Evolutionary conservation across 345 rosid genomes (phyloP), one percentile per base, ranked within the genome.

Genomic region (Dimocarpus longan): DNA sequence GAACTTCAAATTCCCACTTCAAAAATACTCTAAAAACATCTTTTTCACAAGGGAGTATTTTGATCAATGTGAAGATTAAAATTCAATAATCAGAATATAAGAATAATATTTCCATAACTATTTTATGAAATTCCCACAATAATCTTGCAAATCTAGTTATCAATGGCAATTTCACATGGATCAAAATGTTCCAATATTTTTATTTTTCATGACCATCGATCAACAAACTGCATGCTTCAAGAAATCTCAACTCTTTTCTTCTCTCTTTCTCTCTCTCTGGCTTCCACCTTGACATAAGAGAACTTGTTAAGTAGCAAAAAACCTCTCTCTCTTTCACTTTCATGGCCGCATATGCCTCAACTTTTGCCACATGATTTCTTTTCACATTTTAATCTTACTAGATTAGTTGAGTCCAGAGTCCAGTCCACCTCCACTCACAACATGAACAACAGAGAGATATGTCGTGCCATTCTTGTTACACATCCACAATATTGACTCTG

Each of bases 341-440:
- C 28, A 60, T 22, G 65, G 12, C 59, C 59, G 8, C 59, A 54
- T 54, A 3, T 60, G 10, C 65, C 13, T 60, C 65, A 60, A 22
- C 65, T 60, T 60, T 60, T n/a, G 11, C 21, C 65, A 60, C 65
- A 60, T 60, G 65, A n/a, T 60, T 21, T 60, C 28, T 59, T 60
- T 60, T 60, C 65, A n/a, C 12, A n/a, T 21, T 60, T 60, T 60
- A 60, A 60, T 60, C 28, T 19, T 60, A 15, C 16, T 59, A 60
- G 60, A 16, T 6, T 60, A 22, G 65, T 60, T 60, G 65, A 60
- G 65, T 60, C 57, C 18, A 52, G 21, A 19, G 8, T 54, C n/a
- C 65, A 60, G 24, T 57, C 63, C 63, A 57, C 52, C 8, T 7
- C 10, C 52, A 4, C 63, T n/a, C 63, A 60, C 0, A 13, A 54